Percentiles rank a stretch among this genome's conserved stretches.
phyloP scores from a whole-genome alignment of 176 grass and related monocot species.

The Cenchrus americanus region DNA sequence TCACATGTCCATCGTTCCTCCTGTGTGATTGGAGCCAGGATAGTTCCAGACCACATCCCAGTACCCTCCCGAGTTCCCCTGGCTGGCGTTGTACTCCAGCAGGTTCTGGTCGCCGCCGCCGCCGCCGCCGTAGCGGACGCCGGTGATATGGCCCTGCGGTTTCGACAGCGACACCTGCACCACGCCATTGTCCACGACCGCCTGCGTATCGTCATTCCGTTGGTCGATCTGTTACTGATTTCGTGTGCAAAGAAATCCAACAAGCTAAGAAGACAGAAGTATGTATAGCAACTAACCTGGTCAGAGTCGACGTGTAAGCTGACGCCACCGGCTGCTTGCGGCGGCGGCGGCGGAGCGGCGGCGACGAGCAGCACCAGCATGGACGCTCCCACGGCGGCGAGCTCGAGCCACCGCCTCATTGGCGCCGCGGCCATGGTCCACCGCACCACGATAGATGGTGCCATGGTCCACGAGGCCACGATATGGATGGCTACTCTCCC shows the following conservation, averaged over 20 bases:
- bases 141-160: constrained; percentile 54
- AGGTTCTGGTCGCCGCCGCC: constrained; percentile 42
- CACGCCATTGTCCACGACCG: constrained; percentile 66
- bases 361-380: background rate
- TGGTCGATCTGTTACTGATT: background rate
- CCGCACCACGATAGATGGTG: background rate
- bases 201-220: constrained; percentile 18
- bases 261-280: background rate
- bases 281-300: background rate
- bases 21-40: constrained; percentile 15
- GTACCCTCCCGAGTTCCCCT: constrained; percentile 54
- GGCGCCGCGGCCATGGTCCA: background rate
- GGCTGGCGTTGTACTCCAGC: constrained; percentile 8
- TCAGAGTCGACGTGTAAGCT: background rate
- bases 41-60: constrained; percentile 63
- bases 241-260: background rate
- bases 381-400: background rate
- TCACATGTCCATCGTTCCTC: constrained; percentile 42
- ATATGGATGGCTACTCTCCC: background rate
- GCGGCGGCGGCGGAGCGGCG: background rate
- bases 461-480: background rate
- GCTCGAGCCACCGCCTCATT: background rate
- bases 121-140: constrained; percentile 57
- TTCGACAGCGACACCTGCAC: constrained; percentile 63
- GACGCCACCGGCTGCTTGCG: constrained; percentile 5